Base-by-base conservation (phyloP, 768 basidiomycete genomes). In the Cystobasidium ongulense region DNA sequence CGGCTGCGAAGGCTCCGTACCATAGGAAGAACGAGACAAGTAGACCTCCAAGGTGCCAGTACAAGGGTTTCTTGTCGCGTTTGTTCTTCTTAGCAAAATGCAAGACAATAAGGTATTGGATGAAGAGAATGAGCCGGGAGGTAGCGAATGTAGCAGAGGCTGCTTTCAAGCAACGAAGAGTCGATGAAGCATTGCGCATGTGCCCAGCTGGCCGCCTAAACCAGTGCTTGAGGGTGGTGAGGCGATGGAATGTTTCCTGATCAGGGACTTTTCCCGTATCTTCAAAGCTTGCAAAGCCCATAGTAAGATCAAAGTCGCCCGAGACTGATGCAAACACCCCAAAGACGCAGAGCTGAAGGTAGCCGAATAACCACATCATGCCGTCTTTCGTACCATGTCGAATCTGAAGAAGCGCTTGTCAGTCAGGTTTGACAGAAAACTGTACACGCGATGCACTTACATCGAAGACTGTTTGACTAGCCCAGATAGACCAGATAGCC, bases 371-470 rank as follows among this genome's bases (percentile, higher is more conserved):
- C 38, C 38, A 35, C 39, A 35, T 31, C 38, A 68, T 39, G 29
- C 39, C 66, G 53, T 68, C 66, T 10, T 46, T 52, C n/a, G 31
- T 52, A 18, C 66, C 66, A 46, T 53, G 53, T 31, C 66, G 66
- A 2, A 68, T 27, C 63, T 64, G 57, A 54, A 15, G 33, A 15
- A 23, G 11, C 25, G 57, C 57, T 27, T 15, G 2, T 27, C 21
- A 59, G 21, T 23, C 8, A 7, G n/a, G 53, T 54, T 11, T 29
- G n/a, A 54, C 53, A 29, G 21, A 23, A 8, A 23, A n/a, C 29
- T n/a, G n/a, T 23, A 7, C 7, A 29, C 8, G 53, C n/a, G 10
- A 18, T 54, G 29, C n/a, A 23, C 57, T 15, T 27, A 64, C 66
- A 31, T 68, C 66, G 29, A 68, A 68, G 25, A 68, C 50, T 10